Evolutionary conservation across 352 stramenopile genomes (phyloP), one percentile per base, ranked within the genome.

Genomic region (Pythium utonaiense): DNA sequence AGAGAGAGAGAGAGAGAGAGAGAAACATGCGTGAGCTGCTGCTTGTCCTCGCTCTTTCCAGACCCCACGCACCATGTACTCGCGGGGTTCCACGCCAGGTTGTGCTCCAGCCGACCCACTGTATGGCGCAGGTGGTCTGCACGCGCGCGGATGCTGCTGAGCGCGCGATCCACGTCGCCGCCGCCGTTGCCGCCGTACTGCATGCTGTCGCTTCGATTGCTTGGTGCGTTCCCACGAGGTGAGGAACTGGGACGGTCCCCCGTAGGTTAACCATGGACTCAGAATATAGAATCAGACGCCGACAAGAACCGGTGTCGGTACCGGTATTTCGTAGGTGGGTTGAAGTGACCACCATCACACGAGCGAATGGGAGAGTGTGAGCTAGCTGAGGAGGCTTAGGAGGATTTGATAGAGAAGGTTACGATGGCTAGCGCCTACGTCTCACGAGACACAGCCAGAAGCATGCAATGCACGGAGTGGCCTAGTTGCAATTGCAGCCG

Each of bases 61-160:
- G 6, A 33, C 5, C 28, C 22, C 4, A 36, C 54, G 54, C 58
- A 91, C 84, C 84, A 93, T 17, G 83, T 91, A 48, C 78, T 93
- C 4, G 80, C 78, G 9, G 84, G 84, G 47, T 90, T 81, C 84
- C 84, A 93, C 16, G 82, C 80, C 50, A 93, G 60, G 38, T 89
- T 89, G 51, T 90, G 75, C 71, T 93, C 84, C 21, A 93, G 68
- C 12, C 79, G 80, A 21, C 69, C 73, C 31, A 93, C 75, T 13
- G 84, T 93, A 63, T 91, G 84, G 5, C 84, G 82, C 54, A 93
- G 62, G 55, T 93, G 84, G 60, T 93, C 84, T 16, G 84, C 84
- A 31, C 84, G 82, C 40, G 81, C 80, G 42, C 84, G 84, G 56
- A 93, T 91, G 67, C 82, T 91, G 65, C 78, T 85, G 49, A 93